A percentile compares a stretch with the other conserved stretches of the same genome.
These are phyloP conservation scores for Lactarius vividus DNA, from an alignment of 768 basidiomycete genomes.

Conservation along the genomic window DNA sequence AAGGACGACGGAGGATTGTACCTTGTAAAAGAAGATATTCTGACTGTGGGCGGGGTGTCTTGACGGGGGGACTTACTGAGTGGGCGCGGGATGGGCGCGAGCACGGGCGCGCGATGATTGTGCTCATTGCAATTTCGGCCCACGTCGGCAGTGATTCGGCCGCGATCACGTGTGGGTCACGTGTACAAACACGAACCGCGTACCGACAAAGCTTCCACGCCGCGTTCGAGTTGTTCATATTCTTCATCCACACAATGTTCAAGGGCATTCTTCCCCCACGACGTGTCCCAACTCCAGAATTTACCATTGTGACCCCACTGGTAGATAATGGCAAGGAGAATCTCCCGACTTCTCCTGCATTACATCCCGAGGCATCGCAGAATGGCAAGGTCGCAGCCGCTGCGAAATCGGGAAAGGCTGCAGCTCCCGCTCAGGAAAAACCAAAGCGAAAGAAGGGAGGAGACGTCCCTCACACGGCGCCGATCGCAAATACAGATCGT, in stretches of 20 bases:
- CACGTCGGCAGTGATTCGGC: neutral
- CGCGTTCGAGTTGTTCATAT: neutral
- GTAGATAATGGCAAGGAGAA: constrained; percentile 69
- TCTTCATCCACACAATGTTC: constrained; percentile 54
- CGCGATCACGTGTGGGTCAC: constrained; percentile 22
- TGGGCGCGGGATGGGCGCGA: constrained; percentile 21
- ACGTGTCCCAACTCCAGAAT: constrained; percentile 63
- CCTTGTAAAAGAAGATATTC: neutral
- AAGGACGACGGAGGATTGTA: neutral
- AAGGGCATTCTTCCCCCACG: constrained; percentile 74
- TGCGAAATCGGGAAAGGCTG: constrained; percentile 36
- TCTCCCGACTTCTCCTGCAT: constrained; percentile 34
- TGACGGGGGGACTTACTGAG: neutral
- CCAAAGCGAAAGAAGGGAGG: constrained; percentile 42
- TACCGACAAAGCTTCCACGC: neutral
- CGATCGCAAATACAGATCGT: constrained; percentile 46
- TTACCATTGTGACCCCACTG: constrained; percentile 62
- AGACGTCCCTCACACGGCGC: constrained; percentile 28
- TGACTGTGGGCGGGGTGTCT: neutral
- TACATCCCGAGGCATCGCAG: constrained; percentile 26
- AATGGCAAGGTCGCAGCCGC: constrained; percentile 27
- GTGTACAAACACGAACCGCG: constrained; percentile 28
- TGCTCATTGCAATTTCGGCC: neutral
- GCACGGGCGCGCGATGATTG: constrained; percentile 11
- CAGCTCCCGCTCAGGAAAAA: constrained; percentile 41